Evolutionary conservation across 2,329 filamentous ascomycete species (phyloP).

Genomic region (Myriosclerotinia duriaeana): DNA sequence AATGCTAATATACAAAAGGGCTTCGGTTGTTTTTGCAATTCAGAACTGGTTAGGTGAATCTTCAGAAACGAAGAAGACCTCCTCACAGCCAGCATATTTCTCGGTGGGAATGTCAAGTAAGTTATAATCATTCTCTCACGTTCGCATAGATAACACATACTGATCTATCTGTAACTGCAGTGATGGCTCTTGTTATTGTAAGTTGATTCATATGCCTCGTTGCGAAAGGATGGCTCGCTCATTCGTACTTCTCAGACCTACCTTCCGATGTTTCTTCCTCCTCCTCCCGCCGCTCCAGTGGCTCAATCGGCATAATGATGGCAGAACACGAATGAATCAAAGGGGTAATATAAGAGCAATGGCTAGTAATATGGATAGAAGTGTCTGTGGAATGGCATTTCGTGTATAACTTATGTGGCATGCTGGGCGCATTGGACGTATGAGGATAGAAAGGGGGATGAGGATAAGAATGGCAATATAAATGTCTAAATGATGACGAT

Average conservation of each 20-base stretch:
- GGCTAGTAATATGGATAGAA: neutral
- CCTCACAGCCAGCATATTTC: constrained; percentile 70
- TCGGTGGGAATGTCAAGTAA: constrained; percentile 76
- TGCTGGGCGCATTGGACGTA: neutral
- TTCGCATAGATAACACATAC: neutral
- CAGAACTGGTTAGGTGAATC: constrained; percentile 78
- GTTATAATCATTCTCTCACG: neutral
- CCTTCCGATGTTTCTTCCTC: constrained; percentile 64
- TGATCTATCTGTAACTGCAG: constrained; percentile 28
- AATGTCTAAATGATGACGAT: neutral
- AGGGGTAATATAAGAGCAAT: neutral
- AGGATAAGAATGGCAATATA: neutral
- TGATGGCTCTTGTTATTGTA: constrained; percentile 45
- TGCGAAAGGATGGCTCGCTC: neutral
- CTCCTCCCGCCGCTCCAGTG: constrained; percentile 50
- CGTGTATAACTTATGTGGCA: neutral
- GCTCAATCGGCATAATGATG: constrained; percentile 41
- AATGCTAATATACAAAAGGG: constrained; percentile 49
- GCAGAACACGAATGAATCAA: neutral
- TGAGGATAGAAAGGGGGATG: neutral
- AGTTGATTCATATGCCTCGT: constrained; percentile 30
- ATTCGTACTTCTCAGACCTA: constrained; percentile 49
- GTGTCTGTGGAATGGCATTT: neutral
- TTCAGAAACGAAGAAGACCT: constrained; percentile 61
- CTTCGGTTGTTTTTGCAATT: constrained; percentile 69